Conservation (phyloP, 106 monocot genomes). For the Dendrobium officinale region DNA sequence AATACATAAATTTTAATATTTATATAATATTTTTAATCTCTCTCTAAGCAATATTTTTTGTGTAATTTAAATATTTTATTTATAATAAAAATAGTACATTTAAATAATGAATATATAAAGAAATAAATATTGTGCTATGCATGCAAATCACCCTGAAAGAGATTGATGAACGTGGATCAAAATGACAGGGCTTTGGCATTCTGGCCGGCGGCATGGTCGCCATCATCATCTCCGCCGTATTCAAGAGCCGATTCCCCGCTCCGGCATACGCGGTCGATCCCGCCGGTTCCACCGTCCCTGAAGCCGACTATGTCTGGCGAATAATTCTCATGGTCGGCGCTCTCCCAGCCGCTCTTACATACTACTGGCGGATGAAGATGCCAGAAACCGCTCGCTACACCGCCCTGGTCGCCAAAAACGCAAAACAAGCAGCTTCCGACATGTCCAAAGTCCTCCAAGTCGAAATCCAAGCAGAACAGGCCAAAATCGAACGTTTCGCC, state of each 20-base stretch:
- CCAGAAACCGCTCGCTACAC: conserved; percentile 24
- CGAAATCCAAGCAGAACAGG: not conserved
- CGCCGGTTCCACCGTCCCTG: conserved; percentile 1
- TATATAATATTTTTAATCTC: too few species aligned
- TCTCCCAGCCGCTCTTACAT: conserved; percentile 10
- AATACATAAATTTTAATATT: too few species aligned
- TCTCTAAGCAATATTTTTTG: too few species aligned
- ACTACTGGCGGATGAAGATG: conserved; percentile 20
- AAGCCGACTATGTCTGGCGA: conserved; percentile 12
- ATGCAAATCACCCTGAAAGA: too few species aligned
- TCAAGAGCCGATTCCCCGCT: conserved; percentile 16
- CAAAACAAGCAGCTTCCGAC: conserved; percentile 13
- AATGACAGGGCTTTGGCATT: conserved; percentile 15
- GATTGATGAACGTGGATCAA: too few species aligned
- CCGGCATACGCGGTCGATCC: conserved; percentile 9
- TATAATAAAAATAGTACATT: too few species aligned
- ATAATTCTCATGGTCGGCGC: conserved; percentile 20
- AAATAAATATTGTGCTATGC: too few species aligned
- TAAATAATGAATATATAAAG: too few species aligned
- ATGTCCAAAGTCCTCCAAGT: conserved; percentile 19
- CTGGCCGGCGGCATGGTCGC: conserved; percentile 28
- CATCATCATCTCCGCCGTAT: conserved; percentile 13
- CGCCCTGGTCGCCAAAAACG: conserved; percentile 17
- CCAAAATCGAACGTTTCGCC: not conserved
- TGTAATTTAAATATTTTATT: too few species aligned